These are phyloP conservation scores for Ophiocordyceps camponoti-saundersi DNA, from an alignment of 2,329 filamentous ascomycete species.

Conservation along the genomic window DNA sequence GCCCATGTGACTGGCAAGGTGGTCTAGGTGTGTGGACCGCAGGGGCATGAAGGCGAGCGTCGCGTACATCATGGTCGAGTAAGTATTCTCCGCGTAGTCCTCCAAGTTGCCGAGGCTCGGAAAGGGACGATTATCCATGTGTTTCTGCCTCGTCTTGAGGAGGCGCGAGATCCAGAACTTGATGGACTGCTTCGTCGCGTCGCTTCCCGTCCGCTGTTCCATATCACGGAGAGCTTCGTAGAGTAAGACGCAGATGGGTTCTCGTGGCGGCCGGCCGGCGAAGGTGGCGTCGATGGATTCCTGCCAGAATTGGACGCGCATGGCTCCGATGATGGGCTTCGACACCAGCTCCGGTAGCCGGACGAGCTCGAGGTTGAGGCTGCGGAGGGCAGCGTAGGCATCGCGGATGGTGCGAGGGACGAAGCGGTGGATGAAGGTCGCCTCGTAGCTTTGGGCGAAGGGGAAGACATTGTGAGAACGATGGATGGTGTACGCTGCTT, in stretches of 20 bases:
- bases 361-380: conserved; percentile 84
- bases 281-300: conserved; percentile 70
- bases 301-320: conserved; percentile 92
- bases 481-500: background rate
- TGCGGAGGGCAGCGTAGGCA: conserved; percentile 77
- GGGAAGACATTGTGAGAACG: conserved; percentile 3
- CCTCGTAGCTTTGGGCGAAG: conserved; percentile 64
- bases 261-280: conserved; percentile 62
- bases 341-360: conserved; percentile 81
- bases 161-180: conserved; percentile 63
- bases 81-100: conserved; percentile 85
- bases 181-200: conserved; percentile 29
- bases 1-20: conserved; percentile 86
- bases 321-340: conserved; percentile 66
- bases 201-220: conserved; percentile 21
- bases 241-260: conserved; percentile 78
- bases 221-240: conserved; percentile 53
- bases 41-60: conserved; percentile 67
- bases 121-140: conserved; percentile 73
- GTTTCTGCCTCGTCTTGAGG: conserved; percentile 64
- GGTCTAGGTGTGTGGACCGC: conserved; percentile 70
- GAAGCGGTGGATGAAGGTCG: conserved; percentile 73
- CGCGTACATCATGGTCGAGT: conserved; percentile 81
- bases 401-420: conserved; percentile 58
- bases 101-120: conserved; percentile 58